Base-by-base conservation (phyloP, 352 stramenopile species). In the Globisporangium sylvaticum region DNA sequence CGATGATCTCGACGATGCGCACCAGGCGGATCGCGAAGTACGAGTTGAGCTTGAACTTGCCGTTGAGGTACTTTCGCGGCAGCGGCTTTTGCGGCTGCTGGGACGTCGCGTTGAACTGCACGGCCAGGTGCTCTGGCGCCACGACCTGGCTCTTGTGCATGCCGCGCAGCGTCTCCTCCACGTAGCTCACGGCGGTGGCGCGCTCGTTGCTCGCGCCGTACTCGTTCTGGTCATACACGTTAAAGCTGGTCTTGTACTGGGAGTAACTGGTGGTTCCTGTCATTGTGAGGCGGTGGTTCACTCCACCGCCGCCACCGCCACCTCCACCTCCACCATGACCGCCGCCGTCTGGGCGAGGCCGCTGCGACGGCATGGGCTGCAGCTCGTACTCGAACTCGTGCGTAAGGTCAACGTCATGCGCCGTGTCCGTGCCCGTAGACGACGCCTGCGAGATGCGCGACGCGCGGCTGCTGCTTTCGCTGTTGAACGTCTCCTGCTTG, bases 1-100 rank as follows among this genome's bases (percentile, higher is more conserved):
- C 74, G 60, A 95, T 78, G 2, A 91, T 25, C 69, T 91, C 78
- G 59, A 82, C 82, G 12, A 85, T 77, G 9, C 82, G 71, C 54
- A 92, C 64, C 39, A 93, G 59, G 15, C 75, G 73, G 31, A 86
- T 78, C 9, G 87, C 78, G 64, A 95, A 95, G 73, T 92, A 95
- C 55, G 84, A 93, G 73, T 95, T 95, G 62, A 83, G 69, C 42
- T 85, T 84, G 77, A 82, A 94, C 62, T 80, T 73, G 31, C 79
- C 71, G 67, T 77, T 81, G 46, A 89, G 74, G 62, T 83, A 89
- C 12, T 59, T 66, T 31, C 44, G 65, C 10, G 80, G 80, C 65
- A 87, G 60, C 32, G 53, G 32, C 56, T 69, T 65, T 20, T 62
- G 71, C 48, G 71, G 59, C 24, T 42, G 27, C 8, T 73, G 31